These are phyloP conservation scores for Penicilliopsis zonata DNA, from an alignment of 495 filamentous ascomycete genomes.

Conservation along the genomic window DNA sequence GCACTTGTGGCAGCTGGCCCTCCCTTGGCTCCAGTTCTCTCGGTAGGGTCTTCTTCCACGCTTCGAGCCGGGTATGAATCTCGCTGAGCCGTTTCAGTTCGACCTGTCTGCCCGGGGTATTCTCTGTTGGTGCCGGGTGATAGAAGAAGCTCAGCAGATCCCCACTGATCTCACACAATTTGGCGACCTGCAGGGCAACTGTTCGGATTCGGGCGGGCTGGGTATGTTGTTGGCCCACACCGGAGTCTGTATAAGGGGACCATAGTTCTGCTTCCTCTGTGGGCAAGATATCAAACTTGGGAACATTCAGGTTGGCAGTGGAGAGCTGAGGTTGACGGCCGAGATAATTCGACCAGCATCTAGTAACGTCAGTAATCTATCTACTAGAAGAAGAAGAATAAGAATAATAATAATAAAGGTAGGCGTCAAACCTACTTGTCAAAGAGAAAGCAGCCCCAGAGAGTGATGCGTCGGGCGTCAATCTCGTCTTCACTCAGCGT, in stretches of 20 bases:
- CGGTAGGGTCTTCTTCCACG: conserved; percentile 80
- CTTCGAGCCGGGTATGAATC: conserved; percentile 79
- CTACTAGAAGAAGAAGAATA: neutral
- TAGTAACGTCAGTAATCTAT: conserved; percentile 14
- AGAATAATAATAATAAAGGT: too few species aligned
- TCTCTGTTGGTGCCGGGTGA: conserved; percentile 56
- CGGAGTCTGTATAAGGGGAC: conserved; percentile 82
- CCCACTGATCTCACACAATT: conserved; percentile 83
- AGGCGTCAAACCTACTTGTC: conserved; percentile 53
- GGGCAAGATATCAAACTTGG: conserved; percentile 86
- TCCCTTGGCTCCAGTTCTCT: conserved; percentile 83
- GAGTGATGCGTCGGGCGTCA: conserved; percentile 82
- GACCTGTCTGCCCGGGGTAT: conserved; percentile 49
- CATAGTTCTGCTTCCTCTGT: conserved; percentile 74
- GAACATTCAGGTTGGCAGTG: conserved; percentile 62
- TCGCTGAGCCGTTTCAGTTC: conserved; percentile 90
- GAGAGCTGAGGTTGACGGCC: conserved; percentile 84
- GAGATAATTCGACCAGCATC: conserved; percentile 96
- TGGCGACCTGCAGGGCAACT: conserved; percentile 68
- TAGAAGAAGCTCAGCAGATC: conserved; percentile 88
- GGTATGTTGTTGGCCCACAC: conserved; percentile 50
- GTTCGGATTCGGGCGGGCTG: conserved; percentile 80
- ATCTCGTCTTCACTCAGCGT: conserved; percentile 69
- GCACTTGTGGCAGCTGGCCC: conserved; percentile 73
- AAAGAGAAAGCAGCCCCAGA: conserved; percentile 98